phyloP scores from a whole-genome alignment of 2,329 filamentous ascomycete species.

The Hyphodiscus sp. region DNA sequence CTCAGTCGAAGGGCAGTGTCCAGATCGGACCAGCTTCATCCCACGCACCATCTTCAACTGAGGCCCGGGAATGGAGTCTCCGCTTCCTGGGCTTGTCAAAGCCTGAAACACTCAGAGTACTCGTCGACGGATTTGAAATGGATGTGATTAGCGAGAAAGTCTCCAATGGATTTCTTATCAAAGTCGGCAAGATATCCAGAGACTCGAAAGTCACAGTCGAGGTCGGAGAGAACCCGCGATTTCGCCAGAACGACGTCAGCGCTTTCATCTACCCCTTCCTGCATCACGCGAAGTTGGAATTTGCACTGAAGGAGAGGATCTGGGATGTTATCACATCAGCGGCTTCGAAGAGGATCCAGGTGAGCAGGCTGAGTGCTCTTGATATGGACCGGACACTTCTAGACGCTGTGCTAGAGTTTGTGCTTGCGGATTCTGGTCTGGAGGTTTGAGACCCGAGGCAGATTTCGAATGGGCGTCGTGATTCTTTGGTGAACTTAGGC shows the following conservation, averaged over 20 bases:
- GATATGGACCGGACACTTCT: conserved; percentile 7
- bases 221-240: conserved; percentile 8
- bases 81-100: conserved; percentile 4
- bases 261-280: conserved; percentile 7
- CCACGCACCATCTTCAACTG: neutral
- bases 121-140: neutral
- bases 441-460: neutral
- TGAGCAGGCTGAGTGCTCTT: conserved; percentile 17
- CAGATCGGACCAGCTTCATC: conserved; percentile 1
- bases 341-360: conserved; percentile 14
- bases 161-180: conserved; percentile 1
- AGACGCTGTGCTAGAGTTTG: conserved; percentile 10
- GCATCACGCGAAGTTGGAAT: conserved; percentile 8
- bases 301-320: conserved; percentile 14
- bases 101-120: neutral
- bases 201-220: conserved; percentile 3
- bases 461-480: too few species aligned
- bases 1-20: conserved; percentile 6
- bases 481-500: too few species aligned
- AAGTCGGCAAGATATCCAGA: conserved; percentile 4
- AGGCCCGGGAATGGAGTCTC: conserved; percentile 4
- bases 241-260: conserved; percentile 4
- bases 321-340: conserved; percentile 18
- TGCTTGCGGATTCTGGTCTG: conserved; percentile 6
- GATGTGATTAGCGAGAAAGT: conserved; percentile 5